Evolutionary conservation across 2,329 filamentous ascomycete species (phyloP).

Genomic region (Ceratocystiopsis sp.): DNA sequence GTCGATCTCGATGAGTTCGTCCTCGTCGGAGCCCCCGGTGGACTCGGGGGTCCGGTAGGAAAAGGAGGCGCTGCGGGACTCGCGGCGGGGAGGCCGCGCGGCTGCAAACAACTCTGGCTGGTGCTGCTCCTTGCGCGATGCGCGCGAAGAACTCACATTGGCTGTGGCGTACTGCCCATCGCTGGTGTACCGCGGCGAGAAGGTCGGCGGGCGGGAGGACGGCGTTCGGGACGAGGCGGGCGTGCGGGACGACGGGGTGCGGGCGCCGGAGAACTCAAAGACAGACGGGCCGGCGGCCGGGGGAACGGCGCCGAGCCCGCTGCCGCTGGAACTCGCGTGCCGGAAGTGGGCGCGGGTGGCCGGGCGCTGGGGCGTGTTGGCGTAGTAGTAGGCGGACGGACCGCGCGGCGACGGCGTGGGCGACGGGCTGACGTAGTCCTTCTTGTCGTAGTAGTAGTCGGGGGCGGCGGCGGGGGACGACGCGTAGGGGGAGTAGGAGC

Average conservation of each 20-base stretch:
- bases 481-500: constrained; percentile 25
- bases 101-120: too few species aligned
- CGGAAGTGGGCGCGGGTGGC: constrained; percentile 35
- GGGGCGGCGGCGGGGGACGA: constrained; percentile 25
- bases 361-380: constrained; percentile 25
- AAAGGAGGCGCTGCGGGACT: constrained; percentile 36
- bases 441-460: constrained; percentile 34
- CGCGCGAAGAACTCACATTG: constrained; percentile 43
- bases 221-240: constrained; percentile 14
- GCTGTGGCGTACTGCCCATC: constrained; percentile 45
- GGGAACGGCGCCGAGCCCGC: constrained; percentile 12
- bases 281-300: constrained; percentile 13
- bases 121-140: constrained; percentile 22
- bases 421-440: constrained; percentile 34
- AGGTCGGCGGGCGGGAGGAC: constrained; percentile 24
- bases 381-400: constrained; percentile 23
- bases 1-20: constrained; percentile 37
- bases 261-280: constrained; percentile 6
- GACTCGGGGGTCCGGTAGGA: constrained; percentile 40
- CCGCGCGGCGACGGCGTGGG: constrained; percentile 40
- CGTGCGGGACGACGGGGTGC: constrained; percentile 15
- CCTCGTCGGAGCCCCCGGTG: constrained; percentile 48
- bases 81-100: constrained; percentile 22
- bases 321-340: constrained; percentile 22
- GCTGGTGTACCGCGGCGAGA: constrained; percentile 45